Evolutionary conservation across 495 filamentous ascomycete species (phyloP).

Genomic region (Penicillium psychrofluorescens): DNA sequence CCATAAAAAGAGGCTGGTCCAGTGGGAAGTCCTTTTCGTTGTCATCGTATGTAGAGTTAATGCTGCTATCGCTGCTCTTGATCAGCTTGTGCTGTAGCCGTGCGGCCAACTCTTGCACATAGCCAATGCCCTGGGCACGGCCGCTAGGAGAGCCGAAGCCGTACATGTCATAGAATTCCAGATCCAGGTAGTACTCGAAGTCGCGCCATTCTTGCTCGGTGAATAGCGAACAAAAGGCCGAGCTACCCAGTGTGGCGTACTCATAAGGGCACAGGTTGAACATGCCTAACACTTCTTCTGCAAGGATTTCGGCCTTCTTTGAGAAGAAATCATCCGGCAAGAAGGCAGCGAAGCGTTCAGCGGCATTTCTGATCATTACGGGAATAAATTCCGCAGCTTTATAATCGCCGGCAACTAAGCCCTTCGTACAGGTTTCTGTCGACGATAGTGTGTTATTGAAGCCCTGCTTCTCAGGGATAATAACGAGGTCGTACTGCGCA

Average conservation of each 20-base stretch:
- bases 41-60: slow-evolving; percentile 51
- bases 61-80: slow-evolving; percentile 45
- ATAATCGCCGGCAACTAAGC: neutral
- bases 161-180: slow-evolving; percentile 50
- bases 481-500: slow-evolving; percentile 32
- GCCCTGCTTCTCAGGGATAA: slow-evolving; percentile 38
- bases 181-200: slow-evolving; percentile 50
- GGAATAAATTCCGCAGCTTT: neutral
- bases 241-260: slow-evolving; percentile 18
- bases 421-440: slow-evolving; percentile 24
- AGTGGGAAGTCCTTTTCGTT: slow-evolving; percentile 39
- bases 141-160: slow-evolving; percentile 53
- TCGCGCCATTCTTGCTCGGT: slow-evolving; percentile 51
- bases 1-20: slow-evolving; percentile 43
- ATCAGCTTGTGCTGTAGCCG: slow-evolving; percentile 48
- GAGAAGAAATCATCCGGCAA: slow-evolving; percentile 25
- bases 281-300: slow-evolving; percentile 43
- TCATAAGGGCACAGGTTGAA: slow-evolving; percentile 39
- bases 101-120: slow-evolving; percentile 54
- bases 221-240: slow-evolving; percentile 46
- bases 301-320: too few relatives aligned
- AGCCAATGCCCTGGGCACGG: slow-evolving; percentile 57
- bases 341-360: slow-evolving; percentile 10
- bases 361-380: neutral
- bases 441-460: slow-evolving; percentile 46